These are phyloP conservation scores for Suillus alpinus DNA, from an alignment of 768 basidiomycete species.

Conservation along the genomic window DNA sequence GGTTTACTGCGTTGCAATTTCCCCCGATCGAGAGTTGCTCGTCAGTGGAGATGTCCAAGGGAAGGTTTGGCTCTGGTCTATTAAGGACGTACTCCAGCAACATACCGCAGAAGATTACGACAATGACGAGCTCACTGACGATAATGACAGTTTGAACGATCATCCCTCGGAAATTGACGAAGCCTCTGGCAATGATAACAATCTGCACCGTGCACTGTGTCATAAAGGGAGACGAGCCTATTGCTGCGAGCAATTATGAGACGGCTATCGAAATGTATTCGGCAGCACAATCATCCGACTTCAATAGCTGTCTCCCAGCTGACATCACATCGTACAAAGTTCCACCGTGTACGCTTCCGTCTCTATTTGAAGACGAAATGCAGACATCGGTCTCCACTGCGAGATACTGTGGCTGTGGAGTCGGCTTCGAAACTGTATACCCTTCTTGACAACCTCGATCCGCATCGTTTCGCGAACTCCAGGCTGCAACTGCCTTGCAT, in stretches of 20 bases:
- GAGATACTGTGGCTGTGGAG: background rate
- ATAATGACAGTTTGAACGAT: background rate
- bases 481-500: background rate
- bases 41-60: conserved; percentile 12
- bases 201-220: background rate
- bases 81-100: background rate
- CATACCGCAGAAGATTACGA: background rate
- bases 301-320: conserved; percentile 6
- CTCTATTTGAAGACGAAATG: background rate
- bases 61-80: conserved; percentile 1
- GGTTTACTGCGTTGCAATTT: background rate
- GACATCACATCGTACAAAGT: background rate
- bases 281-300: background rate
- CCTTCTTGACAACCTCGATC: background rate
- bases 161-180: background rate
- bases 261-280: background rate
- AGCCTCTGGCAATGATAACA: background rate
- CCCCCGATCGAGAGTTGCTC: background rate
- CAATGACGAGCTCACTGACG: too few relatives aligned
- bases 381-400: background rate
- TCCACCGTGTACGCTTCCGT: background rate
- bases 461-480: background rate
- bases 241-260: background rate
- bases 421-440: background rate
- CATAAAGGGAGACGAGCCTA: background rate